Evolutionary conservation across 495 filamentous ascomycete species (phyloP).

Genomic region (Aspergillus hancockii): DNA sequence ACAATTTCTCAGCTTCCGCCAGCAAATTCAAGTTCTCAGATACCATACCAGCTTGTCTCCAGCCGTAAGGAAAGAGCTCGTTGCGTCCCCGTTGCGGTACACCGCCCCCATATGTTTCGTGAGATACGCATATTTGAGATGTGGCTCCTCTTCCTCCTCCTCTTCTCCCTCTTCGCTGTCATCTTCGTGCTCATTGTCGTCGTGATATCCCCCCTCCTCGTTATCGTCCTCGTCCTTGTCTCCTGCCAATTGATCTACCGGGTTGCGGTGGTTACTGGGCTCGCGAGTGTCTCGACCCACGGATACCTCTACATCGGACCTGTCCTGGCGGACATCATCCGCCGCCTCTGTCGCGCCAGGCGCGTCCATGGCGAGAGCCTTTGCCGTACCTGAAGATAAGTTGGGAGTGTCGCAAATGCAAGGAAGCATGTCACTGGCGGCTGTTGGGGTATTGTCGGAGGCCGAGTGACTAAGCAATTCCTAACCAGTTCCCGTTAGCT

Average conservation of each 20-base stretch:
- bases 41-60: conserved; percentile 90
- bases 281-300: conserved; percentile 17
- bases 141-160: conserved; percentile 93
- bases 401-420: neutral
- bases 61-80: conserved; percentile 82
- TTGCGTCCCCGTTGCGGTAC: conserved; percentile 93
- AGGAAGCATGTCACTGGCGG: conserved; percentile 19
- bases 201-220: conserved; percentile 26
- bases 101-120: conserved; percentile 76
- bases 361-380: conserved; percentile 46
- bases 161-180: conserved; percentile 57
- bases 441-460: conserved; percentile 4
- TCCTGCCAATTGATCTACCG: conserved; percentile 18
- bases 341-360: conserved; percentile 41
- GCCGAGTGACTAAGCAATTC: conserved; percentile 7
- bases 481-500: neutral
- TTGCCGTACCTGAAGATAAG: conserved; percentile 31
- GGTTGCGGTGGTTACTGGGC: conserved; percentile 16
- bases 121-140: conserved; percentile 84
- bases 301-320: conserved; percentile 22
- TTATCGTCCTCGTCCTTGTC: conserved; percentile 21
- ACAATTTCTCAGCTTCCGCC: conserved; percentile 21
- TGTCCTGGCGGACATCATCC: conserved; percentile 24
- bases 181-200: conserved; percentile 25
- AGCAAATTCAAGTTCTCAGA: neutral